A percentile compares a stretch with the other conserved stretches of the same genome.
Evolutionary conservation across 192 early-diverging fungal species (phyloP).

Genomic region (Umbelopsis sp.): DNA sequence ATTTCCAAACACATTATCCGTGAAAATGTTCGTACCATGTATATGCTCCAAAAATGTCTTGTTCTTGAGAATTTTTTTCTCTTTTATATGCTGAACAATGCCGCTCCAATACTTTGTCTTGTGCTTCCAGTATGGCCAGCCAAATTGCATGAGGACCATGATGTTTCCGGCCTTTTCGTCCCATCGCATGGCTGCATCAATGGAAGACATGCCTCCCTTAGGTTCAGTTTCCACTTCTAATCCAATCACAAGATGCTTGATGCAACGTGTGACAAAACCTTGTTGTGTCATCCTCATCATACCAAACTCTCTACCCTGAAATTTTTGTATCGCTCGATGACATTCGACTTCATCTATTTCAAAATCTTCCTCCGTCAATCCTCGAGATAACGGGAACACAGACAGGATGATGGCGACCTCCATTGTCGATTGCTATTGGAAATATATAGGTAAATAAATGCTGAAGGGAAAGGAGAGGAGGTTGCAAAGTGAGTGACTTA

Average conservation of each 20-base stretch:
- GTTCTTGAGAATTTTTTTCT: neutral
- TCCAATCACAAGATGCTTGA: conserved; percentile 14
- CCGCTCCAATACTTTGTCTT: neutral
- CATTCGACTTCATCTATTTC: conserved; percentile 14
- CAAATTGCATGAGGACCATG: conserved; percentile 17
- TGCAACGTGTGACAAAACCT: conserved; percentile 16
- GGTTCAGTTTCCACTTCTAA: conserved; percentile 4
- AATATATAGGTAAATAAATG: too few relatives aligned
- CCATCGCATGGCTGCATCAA: conserved; percentile 3
- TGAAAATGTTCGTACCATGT: neutral
- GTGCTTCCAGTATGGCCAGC: conserved; percentile 24
- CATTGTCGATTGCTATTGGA: conserved; percentile 1
- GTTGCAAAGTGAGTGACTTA: neutral
- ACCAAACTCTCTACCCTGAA: conserved; percentile 6
- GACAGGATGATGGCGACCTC: conserved; percentile 20
- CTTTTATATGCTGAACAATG: neutral
- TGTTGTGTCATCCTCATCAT: conserved; percentile 24
- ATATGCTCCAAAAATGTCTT: conserved; percentile 1
- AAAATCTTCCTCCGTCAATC: conserved; percentile 18
- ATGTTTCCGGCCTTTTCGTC: conserved; percentile 11
- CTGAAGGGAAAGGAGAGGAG: too few relatives aligned
- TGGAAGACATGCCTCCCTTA: conserved; percentile 10
- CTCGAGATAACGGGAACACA: conserved; percentile 7
- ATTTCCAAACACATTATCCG: neutral
- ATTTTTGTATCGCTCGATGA: conserved; percentile 5